A percentile compares a stretch with the other conserved stretches of the same genome.
Evolutionary conservation across 2,329 filamentous ascomycete genomes (phyloP).

Genomic region (Chalaropsis thielavioides): DNA sequence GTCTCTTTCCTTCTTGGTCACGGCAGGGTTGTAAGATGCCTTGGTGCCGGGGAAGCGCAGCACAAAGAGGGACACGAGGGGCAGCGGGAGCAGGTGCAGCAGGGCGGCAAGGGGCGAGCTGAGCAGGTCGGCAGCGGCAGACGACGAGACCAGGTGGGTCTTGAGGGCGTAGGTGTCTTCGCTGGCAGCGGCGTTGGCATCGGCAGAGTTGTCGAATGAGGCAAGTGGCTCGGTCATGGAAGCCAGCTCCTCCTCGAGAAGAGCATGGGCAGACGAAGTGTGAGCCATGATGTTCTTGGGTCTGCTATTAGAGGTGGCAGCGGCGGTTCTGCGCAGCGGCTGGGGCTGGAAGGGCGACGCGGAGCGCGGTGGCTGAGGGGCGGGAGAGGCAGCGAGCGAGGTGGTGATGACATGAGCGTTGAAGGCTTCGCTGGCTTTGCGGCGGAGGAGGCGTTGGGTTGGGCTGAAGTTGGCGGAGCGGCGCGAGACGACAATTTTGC

Average conservation of each 20-base stretch:
- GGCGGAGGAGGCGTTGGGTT: slow-evolving; percentile 16
- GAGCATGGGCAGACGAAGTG: neutral
- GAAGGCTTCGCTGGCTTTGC: slow-evolving; percentile 17
- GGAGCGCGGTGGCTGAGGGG: slow-evolving; percentile 9
- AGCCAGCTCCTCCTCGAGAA: neutral
- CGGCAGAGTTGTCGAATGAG: slow-evolving; percentile 8
- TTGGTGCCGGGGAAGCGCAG: slow-evolving; percentile 5
- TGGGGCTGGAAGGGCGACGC: neutral
- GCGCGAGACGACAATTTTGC: slow-evolving; percentile 13
- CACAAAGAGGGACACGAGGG: slow-evolving; percentile 9
- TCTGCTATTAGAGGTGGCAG: neutral
- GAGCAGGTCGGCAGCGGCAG: neutral
- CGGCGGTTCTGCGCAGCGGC: slow-evolving; percentile 3
- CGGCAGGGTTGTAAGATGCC: neutral
- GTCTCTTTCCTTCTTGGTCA: slow-evolving; percentile 5
- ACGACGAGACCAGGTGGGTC: neutral
- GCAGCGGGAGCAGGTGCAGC: slow-evolving; percentile 9
- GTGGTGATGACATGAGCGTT: slow-evolving; percentile 17
- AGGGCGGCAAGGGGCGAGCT: slow-evolving; percentile 7
- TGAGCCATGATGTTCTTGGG: neutral
- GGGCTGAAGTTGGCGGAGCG: slow-evolving; percentile 15
- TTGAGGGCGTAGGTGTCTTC: neutral
- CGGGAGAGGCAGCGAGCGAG: slow-evolving; percentile 9
- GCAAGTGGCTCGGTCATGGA: slow-evolving; percentile 6
- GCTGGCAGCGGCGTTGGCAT: neutral